phyloP scores from a whole-genome alignment of 2,329 filamentous ascomycete species.

The Aspergillus aculeatinus region DNA sequence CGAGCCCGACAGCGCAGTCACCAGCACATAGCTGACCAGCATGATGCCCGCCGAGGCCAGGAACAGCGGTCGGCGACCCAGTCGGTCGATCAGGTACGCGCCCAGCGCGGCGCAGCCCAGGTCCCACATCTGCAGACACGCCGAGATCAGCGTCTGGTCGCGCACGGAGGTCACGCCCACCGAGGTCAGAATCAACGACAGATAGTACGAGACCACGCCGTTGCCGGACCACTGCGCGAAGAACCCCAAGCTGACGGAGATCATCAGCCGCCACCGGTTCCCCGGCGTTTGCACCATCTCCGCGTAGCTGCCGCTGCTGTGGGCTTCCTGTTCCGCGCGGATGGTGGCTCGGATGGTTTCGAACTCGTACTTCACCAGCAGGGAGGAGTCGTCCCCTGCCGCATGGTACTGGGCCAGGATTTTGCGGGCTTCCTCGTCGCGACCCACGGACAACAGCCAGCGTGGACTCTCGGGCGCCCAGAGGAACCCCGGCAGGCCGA shows the following conservation, averaged over 20 bases:
- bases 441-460: constrained; percentile 21
- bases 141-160: constrained; percentile 19
- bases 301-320: constrained; percentile 14
- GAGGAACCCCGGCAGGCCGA: constrained; percentile 20
- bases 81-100: constrained; percentile 19
- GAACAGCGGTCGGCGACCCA: constrained; percentile 23
- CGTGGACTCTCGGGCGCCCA: constrained; percentile 24
- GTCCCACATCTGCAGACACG: constrained; percentile 26
- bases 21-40: constrained; percentile 20
- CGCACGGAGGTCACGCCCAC: constrained; percentile 22
- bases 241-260: constrained; percentile 15
- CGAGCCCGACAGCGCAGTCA: constrained; percentile 25
- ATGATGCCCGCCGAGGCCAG: constrained; percentile 20
- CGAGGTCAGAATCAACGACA: constrained; percentile 15
- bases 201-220: constrained; percentile 25
- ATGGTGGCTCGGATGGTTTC: constrained; percentile 21
- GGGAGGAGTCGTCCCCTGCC: constrained; percentile 17
- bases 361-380: constrained; percentile 21
- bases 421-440: constrained; percentile 17
- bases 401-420: constrained; percentile 23
- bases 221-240: constrained; percentile 28
- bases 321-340: constrained; percentile 15
- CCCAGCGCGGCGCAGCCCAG: constrained; percentile 20
- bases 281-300: constrained; percentile 21
- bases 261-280: constrained; percentile 15